Evolutionary conservation across 176 grass and related monocot genomes (phyloP), one percentile per base, ranked within the genome.

Genomic region (Aegilops longissima): DNA sequence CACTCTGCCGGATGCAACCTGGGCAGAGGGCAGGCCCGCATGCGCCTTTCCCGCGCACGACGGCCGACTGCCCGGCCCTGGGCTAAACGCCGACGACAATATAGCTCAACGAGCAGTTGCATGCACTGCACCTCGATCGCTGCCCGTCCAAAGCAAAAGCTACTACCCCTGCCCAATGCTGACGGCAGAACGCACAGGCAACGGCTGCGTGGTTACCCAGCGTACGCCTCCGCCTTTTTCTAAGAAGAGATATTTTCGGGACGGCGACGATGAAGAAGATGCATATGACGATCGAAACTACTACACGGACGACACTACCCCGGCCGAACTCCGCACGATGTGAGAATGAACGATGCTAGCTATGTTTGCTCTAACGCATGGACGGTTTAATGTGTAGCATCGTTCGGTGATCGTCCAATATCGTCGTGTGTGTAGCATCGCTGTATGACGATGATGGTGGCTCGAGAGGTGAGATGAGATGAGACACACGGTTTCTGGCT

Each of bases 31-130:
- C 33, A 70, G 68, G 1, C 30, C 3, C 59, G 1, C 9, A 49
- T 86, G 73, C 79, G 18, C 70, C 54, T 49, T 67, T 44, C 66
- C 25, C 85, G 12, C 65, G 27, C 78, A 91, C 72, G 4, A 56
- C 66, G 39, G 62, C 29, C n/a, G 72, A 27, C 42, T 45, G 13
- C 39, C 5, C 52, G 9, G 2, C 82, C 36, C 6, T 3, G 13
- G 8, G n/a, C 66, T 49, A 61, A 47, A 74, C 71, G 71, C 24
- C 23, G 40, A 29, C 39, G 14, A 23, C 68, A 6, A 40, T 1
- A 3, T 3, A 34, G 13, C 18, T 56, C 4, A 5, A 13, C 8
- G 12, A 45, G 39, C 5, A 73, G 70, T 40, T 58, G 54, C 54
- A 13, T 25, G 27, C 74, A 29, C 77, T 14, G 61, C 24, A 68